A percentile compares a stretch with the other conserved stretches of the same genome.
Conservation (phyloP, 768 basidiomycete species). For the Hericium rajendrae region DNA sequence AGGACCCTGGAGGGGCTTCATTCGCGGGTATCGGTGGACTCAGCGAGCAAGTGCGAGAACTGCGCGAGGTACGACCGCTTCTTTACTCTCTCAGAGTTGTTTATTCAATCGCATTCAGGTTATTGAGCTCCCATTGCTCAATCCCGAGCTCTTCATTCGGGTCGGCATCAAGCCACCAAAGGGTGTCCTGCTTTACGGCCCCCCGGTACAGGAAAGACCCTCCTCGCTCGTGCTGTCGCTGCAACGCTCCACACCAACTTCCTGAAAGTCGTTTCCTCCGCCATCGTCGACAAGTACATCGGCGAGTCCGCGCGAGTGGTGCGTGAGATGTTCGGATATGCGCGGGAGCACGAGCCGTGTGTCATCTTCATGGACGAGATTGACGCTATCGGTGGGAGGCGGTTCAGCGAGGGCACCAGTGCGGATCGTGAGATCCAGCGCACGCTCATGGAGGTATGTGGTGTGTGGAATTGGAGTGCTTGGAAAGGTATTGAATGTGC, state of each 20-base stretch:
- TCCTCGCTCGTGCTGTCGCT: slow-evolving; percentile 92
- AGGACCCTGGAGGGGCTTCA: slow-evolving; percentile 90
- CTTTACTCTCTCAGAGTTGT: neutral
- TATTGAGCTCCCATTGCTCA: slow-evolving; percentile 90
- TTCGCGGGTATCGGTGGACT: slow-evolving; percentile 97
- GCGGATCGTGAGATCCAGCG: slow-evolving; percentile 98
- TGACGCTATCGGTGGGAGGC: slow-evolving; percentile 91
- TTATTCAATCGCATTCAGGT: slow-evolving; percentile 38
- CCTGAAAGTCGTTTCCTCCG: slow-evolving; percentile 96
- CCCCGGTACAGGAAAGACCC: slow-evolving; percentile 96
- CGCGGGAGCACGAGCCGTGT: slow-evolving; percentile 94
- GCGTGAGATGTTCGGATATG: slow-evolving; percentile 98
- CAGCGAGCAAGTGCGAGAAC: slow-evolving; percentile 90
- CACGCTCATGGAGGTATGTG: slow-evolving; percentile 86
- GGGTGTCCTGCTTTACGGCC: slow-evolving; percentile 92
- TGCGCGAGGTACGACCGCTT: slow-evolving; percentile 66
- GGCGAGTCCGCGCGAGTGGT: slow-evolving; percentile 95
- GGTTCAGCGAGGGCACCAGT: slow-evolving; percentile 90
- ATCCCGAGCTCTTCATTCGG: slow-evolving; percentile 88
- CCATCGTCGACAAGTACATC: slow-evolving; percentile 97
- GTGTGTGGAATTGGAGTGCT: neutral
- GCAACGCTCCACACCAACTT: slow-evolving; percentile 94
- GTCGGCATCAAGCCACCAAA: slow-evolving; percentile 96
- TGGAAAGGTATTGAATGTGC: neutral
- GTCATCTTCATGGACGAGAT: slow-evolving; percentile 99